Percentiles rank a stretch among this genome's conserved stretches.
These are phyloP conservation scores for Hortiboletus campestris DNA, from an alignment of 768 basidiomycete genomes.

Conservation along the genomic window DNA sequence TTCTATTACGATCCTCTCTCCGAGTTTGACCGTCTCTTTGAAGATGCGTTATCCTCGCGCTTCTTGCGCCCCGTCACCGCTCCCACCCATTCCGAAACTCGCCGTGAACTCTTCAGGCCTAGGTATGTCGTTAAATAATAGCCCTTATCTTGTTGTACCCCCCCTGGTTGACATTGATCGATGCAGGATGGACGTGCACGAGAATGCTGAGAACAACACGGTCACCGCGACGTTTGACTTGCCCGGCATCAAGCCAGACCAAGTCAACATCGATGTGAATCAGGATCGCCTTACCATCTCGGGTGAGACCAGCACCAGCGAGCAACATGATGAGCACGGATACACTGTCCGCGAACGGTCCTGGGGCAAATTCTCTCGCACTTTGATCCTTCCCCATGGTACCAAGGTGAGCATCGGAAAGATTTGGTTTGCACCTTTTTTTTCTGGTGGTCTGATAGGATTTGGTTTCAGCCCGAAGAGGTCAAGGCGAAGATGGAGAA, in stretches of 20 bases:
- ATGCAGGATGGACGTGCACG: conserved; percentile 56
- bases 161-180: not conserved
- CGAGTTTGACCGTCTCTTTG: conserved; percentile 45
- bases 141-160: not conserved
- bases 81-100: conserved; percentile 1
- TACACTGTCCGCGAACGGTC: conserved; percentile 44
- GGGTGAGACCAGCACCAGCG: conserved; percentile 41
- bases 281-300: conserved; percentile 50
- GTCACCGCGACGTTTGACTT: conserved; percentile 59
- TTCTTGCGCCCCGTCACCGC: conserved; percentile 15
- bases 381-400: conserved; percentile 46
- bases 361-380: conserved; percentile 48
- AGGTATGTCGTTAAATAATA: conserved; percentile 24
- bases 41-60: conserved; percentile 36
- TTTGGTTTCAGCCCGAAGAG: conserved; percentile 25
- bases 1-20: conserved; percentile 39
- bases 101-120: conserved; percentile 29
- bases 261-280: conserved; percentile 51
- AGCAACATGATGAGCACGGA: conserved; percentile 35
- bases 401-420: conserved; percentile 39
- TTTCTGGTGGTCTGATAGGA: not conserved
- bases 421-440: not conserved
- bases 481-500: conserved; percentile 49
- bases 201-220: conserved; percentile 43
- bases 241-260: conserved; percentile 51